Evolutionary conservation across 306 rosid species (phyloP).

Genomic region (Prunus mira): DNA sequence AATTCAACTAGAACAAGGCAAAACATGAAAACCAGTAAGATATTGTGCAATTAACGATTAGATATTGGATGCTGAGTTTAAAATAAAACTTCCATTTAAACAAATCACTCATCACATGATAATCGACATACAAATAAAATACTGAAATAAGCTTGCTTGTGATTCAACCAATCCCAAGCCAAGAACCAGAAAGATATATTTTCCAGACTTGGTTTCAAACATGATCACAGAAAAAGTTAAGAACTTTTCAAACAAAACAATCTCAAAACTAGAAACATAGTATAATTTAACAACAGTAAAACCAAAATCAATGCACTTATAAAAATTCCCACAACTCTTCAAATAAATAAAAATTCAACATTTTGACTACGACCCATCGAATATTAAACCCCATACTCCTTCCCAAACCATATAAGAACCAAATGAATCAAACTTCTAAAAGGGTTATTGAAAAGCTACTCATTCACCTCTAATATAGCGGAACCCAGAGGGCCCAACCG

Average conservation of each 20-base stretch:
- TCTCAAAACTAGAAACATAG: not conserved
- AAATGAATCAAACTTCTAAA: conserved; percentile 18
- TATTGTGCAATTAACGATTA: not conserved
- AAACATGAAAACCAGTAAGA: conserved; percentile 44
- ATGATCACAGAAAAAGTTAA: not conserved
- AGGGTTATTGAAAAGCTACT: conserved; percentile 13
- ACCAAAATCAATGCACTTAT: not conserved
- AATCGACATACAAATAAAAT: not conserved
- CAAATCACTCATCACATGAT: not conserved
- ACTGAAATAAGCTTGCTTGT: not conserved
- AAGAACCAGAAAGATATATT: not conserved
- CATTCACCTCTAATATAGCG: conserved; percentile 79
- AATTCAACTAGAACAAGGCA: conserved; percentile 69
- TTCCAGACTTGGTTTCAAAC: not conserved
- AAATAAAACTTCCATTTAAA: not conserved
- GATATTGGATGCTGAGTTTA: not conserved
- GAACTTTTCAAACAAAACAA: not conserved
- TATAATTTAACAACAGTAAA: not conserved
- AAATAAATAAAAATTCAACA: conserved; percentile 15
- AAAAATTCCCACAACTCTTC: not conserved
- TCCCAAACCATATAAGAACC: conserved; percentile 1
- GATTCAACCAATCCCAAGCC: conserved; percentile 3
- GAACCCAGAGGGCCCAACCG: conserved; percentile 54
- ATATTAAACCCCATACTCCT: not conserved
- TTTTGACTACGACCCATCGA: conserved; percentile 35